Conservation (phyloP, 345 rosid genomes). For the Eutrema yunnanense region DNA sequence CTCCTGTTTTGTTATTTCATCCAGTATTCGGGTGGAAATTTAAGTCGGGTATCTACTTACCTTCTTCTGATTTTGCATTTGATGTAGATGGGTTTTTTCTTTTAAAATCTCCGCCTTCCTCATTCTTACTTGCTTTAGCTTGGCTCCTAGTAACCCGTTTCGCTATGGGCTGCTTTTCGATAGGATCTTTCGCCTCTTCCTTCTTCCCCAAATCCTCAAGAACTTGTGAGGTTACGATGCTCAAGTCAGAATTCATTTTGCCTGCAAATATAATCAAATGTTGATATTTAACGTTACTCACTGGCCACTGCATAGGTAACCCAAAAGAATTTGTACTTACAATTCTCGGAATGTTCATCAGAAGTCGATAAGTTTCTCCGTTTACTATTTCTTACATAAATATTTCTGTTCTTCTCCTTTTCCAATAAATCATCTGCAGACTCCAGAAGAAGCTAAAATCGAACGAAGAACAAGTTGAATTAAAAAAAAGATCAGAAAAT, state of each 20-base stretch:
- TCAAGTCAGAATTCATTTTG: not conserved
- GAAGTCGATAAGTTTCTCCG: conserved; percentile 10
- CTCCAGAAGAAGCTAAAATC: conserved; percentile 2
- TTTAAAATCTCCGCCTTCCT: not conserved
- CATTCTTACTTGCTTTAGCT: conserved; percentile 16
- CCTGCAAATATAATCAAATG: not conserved
- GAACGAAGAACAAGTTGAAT: not conserved
- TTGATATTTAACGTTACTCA: conserved; percentile 2
- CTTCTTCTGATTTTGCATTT: conserved; percentile 2
- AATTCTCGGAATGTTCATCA: conserved; percentile 9
- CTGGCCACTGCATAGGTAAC: not conserved
- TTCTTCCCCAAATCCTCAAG: not conserved
- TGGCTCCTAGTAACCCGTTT: conserved; percentile 34
- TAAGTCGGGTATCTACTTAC: not conserved
- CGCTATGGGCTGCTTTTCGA: not conserved
- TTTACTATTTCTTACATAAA: conserved; percentile 7
- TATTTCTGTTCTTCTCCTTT: not conserved
- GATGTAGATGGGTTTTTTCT: not conserved
- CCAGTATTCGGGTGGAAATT: not conserved
- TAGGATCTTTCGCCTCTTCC: not conserved
- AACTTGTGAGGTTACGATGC: conserved; percentile 1
- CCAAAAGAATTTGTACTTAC: conserved; percentile 1
- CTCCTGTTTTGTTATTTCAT: not conserved
- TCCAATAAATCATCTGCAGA: not conserved
- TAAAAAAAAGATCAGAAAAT: not conserved